A percentile compares a stretch with the other conserved stretches of the same genome.
Evolutionary conservation across 2,329 filamentous ascomycete genomes (phyloP).

Genomic region (Dactylellina parvicollis): DNA sequence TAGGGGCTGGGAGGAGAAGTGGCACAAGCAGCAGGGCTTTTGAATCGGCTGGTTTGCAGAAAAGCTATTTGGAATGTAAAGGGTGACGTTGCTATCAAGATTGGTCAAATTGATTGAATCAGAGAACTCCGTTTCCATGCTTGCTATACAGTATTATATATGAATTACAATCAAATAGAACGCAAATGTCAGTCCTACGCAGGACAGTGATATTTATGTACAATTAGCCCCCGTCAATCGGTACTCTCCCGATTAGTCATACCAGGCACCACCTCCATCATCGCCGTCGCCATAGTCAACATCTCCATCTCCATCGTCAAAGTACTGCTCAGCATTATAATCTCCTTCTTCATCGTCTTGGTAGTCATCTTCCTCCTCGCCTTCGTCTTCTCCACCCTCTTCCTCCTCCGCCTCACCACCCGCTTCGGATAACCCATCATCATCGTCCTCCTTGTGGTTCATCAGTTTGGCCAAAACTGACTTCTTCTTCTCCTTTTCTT

Average conservation of each 20-base stretch:
- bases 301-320: constrained; percentile 57
- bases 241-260: constrained; percentile 43
- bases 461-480: constrained; percentile 52
- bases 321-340: constrained; percentile 59
- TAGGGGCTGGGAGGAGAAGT: constrained; percentile 79
- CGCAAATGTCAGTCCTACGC: too few species aligned
- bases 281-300: constrained; percentile 57
- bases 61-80: too few species aligned
- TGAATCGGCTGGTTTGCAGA: constrained; percentile 55
- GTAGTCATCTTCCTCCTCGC: constrained; percentile 57
- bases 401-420: constrained; percentile 58
- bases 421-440: constrained; percentile 54
- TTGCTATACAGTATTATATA: background rate
- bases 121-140: constrained; percentile 10
- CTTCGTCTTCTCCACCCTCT: constrained; percentile 56
- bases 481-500: constrained; percentile 57
- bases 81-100: background rate
- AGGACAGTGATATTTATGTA: too few species aligned
- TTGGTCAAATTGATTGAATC: background rate
- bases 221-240: background rate
- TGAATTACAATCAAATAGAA: too few species aligned
- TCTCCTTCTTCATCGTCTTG: constrained; percentile 58
- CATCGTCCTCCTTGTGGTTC: constrained; percentile 47
- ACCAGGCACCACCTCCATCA: constrained; percentile 55
- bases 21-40: constrained; percentile 73